Evolutionary conservation across 352 stramenopile species (phyloP).

Genomic region (Phytophthora sp.): DNA sequence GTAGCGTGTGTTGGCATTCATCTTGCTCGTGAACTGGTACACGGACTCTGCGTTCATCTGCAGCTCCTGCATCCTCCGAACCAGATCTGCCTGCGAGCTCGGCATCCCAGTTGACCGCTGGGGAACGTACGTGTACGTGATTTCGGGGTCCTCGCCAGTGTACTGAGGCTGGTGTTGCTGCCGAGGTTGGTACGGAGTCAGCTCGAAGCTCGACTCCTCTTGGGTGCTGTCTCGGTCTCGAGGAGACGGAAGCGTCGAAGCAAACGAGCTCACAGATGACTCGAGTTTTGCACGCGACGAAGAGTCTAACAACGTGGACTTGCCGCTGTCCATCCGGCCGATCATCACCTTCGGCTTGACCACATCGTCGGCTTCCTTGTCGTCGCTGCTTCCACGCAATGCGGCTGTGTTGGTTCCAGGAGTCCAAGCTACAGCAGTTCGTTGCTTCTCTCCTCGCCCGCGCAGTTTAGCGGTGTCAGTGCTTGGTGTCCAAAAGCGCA

Average conservation of each 20-base stretch:
- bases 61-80: conserved; percentile 61
- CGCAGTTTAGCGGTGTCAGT: conserved; percentile 7
- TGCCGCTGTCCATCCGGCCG: conserved; percentile 10
- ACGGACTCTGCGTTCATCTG: conserved; percentile 60
- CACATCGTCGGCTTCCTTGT: conserved; percentile 1
- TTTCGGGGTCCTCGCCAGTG: conserved; percentile 13
- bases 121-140: conserved; percentile 8
- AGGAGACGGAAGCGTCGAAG: conserved; percentile 23
- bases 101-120: neutral
- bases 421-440: neutral
- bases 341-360: conserved; percentile 12
- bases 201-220: conserved; percentile 19
- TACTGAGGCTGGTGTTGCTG: conserved; percentile 24
- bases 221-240: conserved; percentile 21
- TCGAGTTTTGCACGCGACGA: conserved; percentile 13
- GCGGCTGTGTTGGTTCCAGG: conserved; percentile 3
- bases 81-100: conserved; percentile 28
- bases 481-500: conserved; percentile 26
- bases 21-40: conserved; percentile 65
- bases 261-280: conserved; percentile 17
- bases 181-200: conserved; percentile 18
- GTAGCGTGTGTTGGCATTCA: conserved; percentile 29
- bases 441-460: neutral
- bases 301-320: neutral
- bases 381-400: neutral